A percentile compares a stretch with the other conserved stretches of the same genome.
phyloP scores from a whole-genome alignment of 495 filamentous ascomycete species.

The Aspergillus campestris region DNA sequence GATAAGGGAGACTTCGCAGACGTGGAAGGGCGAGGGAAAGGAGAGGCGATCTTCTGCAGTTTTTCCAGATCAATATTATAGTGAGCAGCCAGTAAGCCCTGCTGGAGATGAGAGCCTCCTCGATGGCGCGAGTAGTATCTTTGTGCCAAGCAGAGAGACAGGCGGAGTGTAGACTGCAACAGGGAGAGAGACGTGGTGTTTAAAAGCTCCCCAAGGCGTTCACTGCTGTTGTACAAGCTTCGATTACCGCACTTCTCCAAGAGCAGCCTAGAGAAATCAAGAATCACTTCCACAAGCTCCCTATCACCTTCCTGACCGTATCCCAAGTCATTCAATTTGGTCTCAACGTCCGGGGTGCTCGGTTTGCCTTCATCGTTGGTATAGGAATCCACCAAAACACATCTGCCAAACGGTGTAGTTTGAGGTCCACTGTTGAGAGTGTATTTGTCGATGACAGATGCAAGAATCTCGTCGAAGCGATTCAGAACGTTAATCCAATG shows the following conservation, averaged over 20 bases:
- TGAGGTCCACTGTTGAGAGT: slow-evolving; percentile 75
- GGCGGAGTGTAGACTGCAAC: slow-evolving; percentile 61
- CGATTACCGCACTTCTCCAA: slow-evolving; percentile 94
- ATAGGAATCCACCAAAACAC: slow-evolving; percentile 51
- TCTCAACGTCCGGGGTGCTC: slow-evolving; percentile 41
- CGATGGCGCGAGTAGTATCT: slow-evolving; percentile 84
- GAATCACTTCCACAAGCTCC: slow-evolving; percentile 65
- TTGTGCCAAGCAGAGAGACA: slow-evolving; percentile 78
- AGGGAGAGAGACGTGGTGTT: slow-evolving; percentile 77
- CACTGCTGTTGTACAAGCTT: slow-evolving; percentile 90
- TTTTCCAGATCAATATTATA: slow-evolving; percentile 93
- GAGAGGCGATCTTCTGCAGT: slow-evolving; percentile 70
- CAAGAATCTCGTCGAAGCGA: slow-evolving; percentile 83
- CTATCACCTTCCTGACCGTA: slow-evolving; percentile 68
- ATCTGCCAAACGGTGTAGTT: slow-evolving; percentile 58
- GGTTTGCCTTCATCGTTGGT: slow-evolving; percentile 26
- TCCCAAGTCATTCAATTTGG: slow-evolving; percentile 47
- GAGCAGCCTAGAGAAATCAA: slow-evolving; percentile 78
- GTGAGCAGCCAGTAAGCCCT: slow-evolving; percentile 68
- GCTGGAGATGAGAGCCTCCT: slow-evolving; percentile 54
- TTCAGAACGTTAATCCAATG: slow-evolving; percentile 97
- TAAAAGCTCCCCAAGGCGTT: slow-evolving; percentile 76
- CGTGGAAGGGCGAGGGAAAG: slow-evolving; percentile 63
- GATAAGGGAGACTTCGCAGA: slow-evolving; percentile 29
- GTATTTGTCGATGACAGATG: slow-evolving; percentile 74